Percentiles rank a stretch among this genome's conserved stretches.
These are phyloP conservation scores for Lepidium didymum DNA, from an alignment of 345 rosid species.

Conservation along the genomic window DNA sequence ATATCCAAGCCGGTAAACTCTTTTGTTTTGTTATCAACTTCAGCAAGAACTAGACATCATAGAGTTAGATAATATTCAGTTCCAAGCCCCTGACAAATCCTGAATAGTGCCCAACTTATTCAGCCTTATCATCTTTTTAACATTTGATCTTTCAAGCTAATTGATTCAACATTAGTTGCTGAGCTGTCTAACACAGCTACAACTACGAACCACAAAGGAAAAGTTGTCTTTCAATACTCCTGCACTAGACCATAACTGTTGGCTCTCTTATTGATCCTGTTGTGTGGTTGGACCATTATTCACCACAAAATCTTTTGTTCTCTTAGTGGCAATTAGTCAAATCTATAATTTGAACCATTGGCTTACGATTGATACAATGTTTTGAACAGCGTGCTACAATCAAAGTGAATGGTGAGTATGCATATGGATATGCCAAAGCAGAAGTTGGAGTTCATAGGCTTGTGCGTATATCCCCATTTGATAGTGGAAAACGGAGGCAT, in stretches of 20 bases:
- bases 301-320: not conserved
- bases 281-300: not conserved
- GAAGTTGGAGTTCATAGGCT: constrained; percentile 97
- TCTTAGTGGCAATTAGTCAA: not conserved
- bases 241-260: not conserved
- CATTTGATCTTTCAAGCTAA: not conserved
- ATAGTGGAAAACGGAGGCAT: constrained; percentile 81
- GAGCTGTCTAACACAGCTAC: not conserved
- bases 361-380: not conserved
- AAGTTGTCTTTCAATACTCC: not conserved
- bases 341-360: not conserved
- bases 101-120: not conserved
- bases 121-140: not conserved
- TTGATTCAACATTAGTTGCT: not conserved
- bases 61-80: not conserved
- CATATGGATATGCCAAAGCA: constrained; percentile 95
- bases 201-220: not conserved
- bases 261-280: not conserved
- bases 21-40: not conserved
- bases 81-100: not conserved
- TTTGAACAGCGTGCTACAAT: constrained; percentile 82
- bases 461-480: constrained; percentile 93
- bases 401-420: constrained; percentile 85
- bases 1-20: not conserved
- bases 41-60: not conserved